Base-by-base conservation (phyloP, 768 basidiomycete genomes). In the Galerina sulciceps region DNA sequence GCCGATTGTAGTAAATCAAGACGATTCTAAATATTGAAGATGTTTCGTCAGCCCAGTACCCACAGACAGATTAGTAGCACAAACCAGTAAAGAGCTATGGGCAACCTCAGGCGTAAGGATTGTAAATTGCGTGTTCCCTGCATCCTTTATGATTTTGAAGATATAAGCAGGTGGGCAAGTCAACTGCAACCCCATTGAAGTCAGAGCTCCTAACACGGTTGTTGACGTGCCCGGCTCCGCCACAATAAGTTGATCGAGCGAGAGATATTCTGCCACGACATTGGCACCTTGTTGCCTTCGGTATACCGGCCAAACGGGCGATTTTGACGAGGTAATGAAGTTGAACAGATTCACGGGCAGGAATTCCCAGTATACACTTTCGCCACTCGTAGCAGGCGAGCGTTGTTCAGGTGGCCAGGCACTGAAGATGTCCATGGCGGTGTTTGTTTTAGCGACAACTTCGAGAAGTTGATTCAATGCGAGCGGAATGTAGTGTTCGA, bases 401-500 rank as follows among this genome's bases (percentile, higher is more conserved):
- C 43, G 55, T 60, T 76, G 73, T 13, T 63, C 57, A 1, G 73
- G 72, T 0, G 82, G 81, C 79, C 81, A 81, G 0, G 72, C 71
- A 9, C 61, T 59, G 60, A 77, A 82, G 15, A 81, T 62, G 17
- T 78, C 61, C 2, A 55, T 41, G 8, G 69, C 51, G 0, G 58
- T 54, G 6, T 69, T 62, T 1, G 53, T 53, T 17, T 69, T 44
- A n/a, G 70, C 61, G 4, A 80, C 64, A 10, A 70, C 58, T 11
- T 67, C 66, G 0, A 84, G 63, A 0, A 82, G 62, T 1, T 48
- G 53, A 11, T 68, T 68, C 82, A 81, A 84, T 3, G 78, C 74
- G 14, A 67, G 61, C 0, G 83, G 82, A n/a, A 84, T 75, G 56
- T 78, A 79, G 2, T 65, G 60, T 8, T 78, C 68, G 55, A 84